Evolutionary conservation across 148 eudicot genomes (phyloP).

Genomic region (Camellia lanceoleosa): DNA sequence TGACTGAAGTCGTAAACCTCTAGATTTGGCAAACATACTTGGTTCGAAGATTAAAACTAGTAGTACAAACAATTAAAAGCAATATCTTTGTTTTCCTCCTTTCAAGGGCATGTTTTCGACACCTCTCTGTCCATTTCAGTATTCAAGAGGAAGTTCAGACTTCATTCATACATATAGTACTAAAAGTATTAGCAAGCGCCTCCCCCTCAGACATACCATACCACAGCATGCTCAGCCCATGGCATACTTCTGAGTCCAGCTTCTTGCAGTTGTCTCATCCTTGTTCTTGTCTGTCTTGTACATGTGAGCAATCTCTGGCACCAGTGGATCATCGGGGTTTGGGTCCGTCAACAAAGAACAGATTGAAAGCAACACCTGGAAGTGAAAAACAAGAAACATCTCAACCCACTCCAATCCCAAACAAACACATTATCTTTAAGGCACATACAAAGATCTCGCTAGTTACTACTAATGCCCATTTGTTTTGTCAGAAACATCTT

Average conservation of each 20-base stretch:
- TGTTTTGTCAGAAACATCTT: too few species aligned
- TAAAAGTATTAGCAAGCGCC: neutral
- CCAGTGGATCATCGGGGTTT: constrained; percentile 88
- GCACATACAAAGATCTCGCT: too few species aligned
- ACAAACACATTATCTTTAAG: neutral
- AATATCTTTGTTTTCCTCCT: neutral
- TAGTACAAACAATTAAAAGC: constrained; percentile 1
- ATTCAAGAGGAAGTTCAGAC: constrained; percentile 3
- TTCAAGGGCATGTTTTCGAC: neutral
- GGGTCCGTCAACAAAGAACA: constrained; percentile 89
- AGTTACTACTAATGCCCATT: too few species aligned
- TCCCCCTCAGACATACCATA: constrained; percentile 19
- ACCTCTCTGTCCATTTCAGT: constrained; percentile 1
- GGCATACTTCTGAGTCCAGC: constrained; percentile 97
- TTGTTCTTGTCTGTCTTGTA: constrained; percentile 79
- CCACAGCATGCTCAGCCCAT: constrained; percentile 50
- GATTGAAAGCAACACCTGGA: constrained; percentile 82
- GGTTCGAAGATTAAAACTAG: neutral
- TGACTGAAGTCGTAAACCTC: neutral
- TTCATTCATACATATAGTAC: constrained; percentile 17
- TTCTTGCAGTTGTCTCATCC: constrained; percentile 85
- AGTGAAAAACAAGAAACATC: neutral
- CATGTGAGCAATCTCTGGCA: constrained; percentile 95
- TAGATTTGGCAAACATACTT: neutral
- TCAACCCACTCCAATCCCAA: neutral